Evolutionary conservation across 257 asterid genomes (phyloP).

Genomic region (Cynanchum wilfordii): DNA sequence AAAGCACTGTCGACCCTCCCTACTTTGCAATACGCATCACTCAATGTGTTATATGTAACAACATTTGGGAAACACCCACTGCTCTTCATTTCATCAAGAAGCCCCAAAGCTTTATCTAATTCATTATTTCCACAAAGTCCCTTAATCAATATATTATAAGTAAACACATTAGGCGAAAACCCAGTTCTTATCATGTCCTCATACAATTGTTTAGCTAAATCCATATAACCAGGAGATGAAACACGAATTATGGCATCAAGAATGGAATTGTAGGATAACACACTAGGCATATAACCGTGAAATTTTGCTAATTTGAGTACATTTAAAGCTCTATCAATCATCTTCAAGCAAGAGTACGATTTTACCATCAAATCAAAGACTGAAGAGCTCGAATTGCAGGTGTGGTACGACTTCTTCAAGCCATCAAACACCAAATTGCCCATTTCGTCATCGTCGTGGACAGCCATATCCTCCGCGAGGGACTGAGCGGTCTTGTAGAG

Average conservation of each 20-base stretch:
- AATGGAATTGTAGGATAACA: constrained; percentile 70
- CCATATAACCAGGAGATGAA: constrained; percentile 31
- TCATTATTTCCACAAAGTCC: constrained; percentile 55
- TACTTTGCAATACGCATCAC: constrained; percentile 55
- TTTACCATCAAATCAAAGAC: constrained; percentile 74
- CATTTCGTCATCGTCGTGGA: constrained; percentile 21
- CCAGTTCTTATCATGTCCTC: constrained; percentile 45
- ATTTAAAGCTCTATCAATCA: constrained; percentile 58
- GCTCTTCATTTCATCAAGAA: constrained; percentile 31
- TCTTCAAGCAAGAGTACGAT: constrained; percentile 51
- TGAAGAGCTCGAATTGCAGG: constrained; percentile 71
- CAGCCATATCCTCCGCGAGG: constrained; percentile 51
- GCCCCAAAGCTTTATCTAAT: constrained; percentile 40
- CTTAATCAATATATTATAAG: constrained; percentile 70
- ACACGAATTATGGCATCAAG: constrained; percentile 54
- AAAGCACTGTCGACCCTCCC: constrained; percentile 47
- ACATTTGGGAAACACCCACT: constrained; percentile 20
- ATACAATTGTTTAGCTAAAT: constrained; percentile 43
- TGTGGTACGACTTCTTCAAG: constrained; percentile 58
- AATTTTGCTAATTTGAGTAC: constrained; percentile 42
- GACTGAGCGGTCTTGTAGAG: constrained; percentile 64
- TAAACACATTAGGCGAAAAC: constrained; percentile 68
- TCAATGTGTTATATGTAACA: constrained; percentile 51
- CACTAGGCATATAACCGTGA: constrained; percentile 74
- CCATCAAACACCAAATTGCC: constrained; percentile 45